Conservation (phyloP, 192 early-diverging fungal genomes). For the Chytriomyces hyalinus region DNA sequence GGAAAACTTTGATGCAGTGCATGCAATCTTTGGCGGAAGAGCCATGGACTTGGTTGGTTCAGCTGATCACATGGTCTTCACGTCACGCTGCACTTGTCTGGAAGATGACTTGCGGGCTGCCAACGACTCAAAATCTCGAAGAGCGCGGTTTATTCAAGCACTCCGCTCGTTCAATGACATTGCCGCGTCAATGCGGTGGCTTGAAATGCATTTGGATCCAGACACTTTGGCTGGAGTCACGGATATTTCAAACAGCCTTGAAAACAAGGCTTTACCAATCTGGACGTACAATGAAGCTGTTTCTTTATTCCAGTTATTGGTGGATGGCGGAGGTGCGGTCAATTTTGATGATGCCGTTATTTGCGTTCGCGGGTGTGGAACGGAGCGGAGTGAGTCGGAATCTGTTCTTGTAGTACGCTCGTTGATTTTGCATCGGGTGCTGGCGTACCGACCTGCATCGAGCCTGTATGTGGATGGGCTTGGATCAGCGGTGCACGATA, state of each 20-base stretch:
- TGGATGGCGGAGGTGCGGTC: background rate
- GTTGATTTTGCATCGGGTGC: conserved; percentile 11
- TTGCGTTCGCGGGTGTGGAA: background rate
- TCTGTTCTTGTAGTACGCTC: background rate
- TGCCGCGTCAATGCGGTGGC: conserved; percentile 12
- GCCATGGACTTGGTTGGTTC: conserved; percentile 17
- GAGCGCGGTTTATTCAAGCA: background rate
- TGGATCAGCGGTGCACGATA: background rate
- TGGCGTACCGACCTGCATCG: conserved; percentile 14
- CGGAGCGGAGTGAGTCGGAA: background rate
- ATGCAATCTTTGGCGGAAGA: conserved; percentile 15
- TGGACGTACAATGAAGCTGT: conserved; percentile 14
- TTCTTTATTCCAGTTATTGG: conserved; percentile 8
- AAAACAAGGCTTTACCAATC: background rate
- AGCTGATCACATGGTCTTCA: conserved; percentile 5
- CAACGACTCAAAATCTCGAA: background rate
- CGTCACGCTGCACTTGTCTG: background rate
- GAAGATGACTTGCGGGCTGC: background rate
- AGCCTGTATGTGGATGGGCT: conserved; percentile 15
- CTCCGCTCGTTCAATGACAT: background rate
- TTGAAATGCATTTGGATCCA: conserved; percentile 5
- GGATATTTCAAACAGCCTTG: background rate
- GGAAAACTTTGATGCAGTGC: conserved; percentile 10
- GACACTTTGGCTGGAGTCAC: background rate
- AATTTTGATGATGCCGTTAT: background rate